Percentiles rank a stretch among this genome's conserved stretches.
Conservation (phyloP, 768 basidiomycete genomes). For the Daedalea quercina region DNA sequence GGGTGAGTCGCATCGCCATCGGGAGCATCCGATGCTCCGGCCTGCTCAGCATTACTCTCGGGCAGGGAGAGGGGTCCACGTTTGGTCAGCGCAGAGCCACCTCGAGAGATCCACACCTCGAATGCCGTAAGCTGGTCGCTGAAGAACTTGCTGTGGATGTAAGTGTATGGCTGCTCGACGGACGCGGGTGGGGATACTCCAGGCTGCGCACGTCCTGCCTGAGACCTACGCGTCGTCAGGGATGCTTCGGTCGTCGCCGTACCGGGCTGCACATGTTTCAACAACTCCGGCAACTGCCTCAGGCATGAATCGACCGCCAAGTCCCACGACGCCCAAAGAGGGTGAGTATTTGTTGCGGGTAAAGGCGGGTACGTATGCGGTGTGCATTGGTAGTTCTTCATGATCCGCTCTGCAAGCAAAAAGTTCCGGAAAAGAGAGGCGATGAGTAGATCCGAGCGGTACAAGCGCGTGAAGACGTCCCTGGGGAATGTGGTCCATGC, state of each 20-base stretch:
- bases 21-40: slow-evolving; percentile 9
- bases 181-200: slow-evolving; percentile 4
- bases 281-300: slow-evolving; percentile 83
- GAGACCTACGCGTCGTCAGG: slow-evolving; percentile 18
- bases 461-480: slow-evolving; percentile 88
- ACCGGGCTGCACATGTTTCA: slow-evolving; percentile 30
- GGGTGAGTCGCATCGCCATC: slow-evolving; percentile 19
- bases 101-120: slow-evolving; percentile 96
- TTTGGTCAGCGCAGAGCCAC: slow-evolving; percentile 77
- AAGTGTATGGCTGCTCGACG: slow-evolving; percentile 52
- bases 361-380: slow-evolving; percentile 90
- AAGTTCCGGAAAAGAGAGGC: slow-evolving; percentile 97
- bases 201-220: slow-evolving; percentile 5
- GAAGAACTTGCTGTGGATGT: slow-evolving; percentile 88
- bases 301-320: slow-evolving; percentile 92
- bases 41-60: slow-evolving; percentile 29
- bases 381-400: slow-evolving; percentile 97
- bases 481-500: slow-evolving; percentile 97
- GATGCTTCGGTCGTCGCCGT: slow-evolving; percentile 10
- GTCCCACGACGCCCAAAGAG: slow-evolving; percentile 97
- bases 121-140: slow-evolving; percentile 95
- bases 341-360: slow-evolving; percentile 94
- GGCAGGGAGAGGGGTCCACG: slow-evolving; percentile 73
- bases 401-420: slow-evolving; percentile 92
- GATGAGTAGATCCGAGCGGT: slow-evolving; percentile 91